These are phyloP conservation scores for Chloris gayana DNA, from an alignment of 176 grass and related monocot genomes.

Conservation along the genomic window DNA sequence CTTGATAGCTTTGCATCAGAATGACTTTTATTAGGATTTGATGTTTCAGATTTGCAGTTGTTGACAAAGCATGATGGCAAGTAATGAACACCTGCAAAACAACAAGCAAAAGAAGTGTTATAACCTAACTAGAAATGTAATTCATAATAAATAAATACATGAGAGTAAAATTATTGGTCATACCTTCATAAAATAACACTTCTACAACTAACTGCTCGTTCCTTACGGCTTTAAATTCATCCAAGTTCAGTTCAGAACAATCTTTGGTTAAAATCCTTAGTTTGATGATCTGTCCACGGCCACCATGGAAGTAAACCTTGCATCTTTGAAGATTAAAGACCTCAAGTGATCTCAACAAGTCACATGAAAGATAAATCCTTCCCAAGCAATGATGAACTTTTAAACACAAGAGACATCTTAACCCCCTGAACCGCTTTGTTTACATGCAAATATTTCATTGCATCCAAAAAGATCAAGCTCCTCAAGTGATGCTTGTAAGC, in stretches of 20 bases:
- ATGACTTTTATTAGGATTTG: not conserved
- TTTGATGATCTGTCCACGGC: slow-evolving; percentile 9
- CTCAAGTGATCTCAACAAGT: slow-evolving; percentile 18
- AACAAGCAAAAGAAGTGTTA: not conserved
- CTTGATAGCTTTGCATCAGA: not conserved
- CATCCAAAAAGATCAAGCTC: slow-evolving; percentile 38
- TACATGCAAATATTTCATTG: slow-evolving; percentile 21
- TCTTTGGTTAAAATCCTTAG: slow-evolving; percentile 15
- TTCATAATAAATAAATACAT: not conserved
- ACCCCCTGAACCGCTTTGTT: slow-evolving; percentile 2
- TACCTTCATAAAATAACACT: slow-evolving; percentile 28
- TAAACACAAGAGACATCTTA: slow-evolving; percentile 6
- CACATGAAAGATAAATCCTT: slow-evolving; percentile 1
- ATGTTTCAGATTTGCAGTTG: slow-evolving; percentile 16
- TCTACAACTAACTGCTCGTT: slow-evolving; percentile 27
- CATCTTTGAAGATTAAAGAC: slow-evolving; percentile 29
- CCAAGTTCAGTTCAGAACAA: slow-evolving; percentile 3
- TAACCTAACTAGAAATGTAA: not conserved
- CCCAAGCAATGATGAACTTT: slow-evolving; percentile 10
- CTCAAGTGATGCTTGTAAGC: slow-evolving; percentile 34
- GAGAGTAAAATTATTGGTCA: not conserved
- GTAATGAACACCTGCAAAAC: not conserved
- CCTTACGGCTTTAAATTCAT: not conserved
- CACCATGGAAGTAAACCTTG: slow-evolving; percentile 1
- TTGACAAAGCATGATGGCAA: not conserved